These are phyloP conservation scores for Termitomyces titanicus DNA, from an alignment of 768 basidiomycete species.

Conservation along the genomic window DNA sequence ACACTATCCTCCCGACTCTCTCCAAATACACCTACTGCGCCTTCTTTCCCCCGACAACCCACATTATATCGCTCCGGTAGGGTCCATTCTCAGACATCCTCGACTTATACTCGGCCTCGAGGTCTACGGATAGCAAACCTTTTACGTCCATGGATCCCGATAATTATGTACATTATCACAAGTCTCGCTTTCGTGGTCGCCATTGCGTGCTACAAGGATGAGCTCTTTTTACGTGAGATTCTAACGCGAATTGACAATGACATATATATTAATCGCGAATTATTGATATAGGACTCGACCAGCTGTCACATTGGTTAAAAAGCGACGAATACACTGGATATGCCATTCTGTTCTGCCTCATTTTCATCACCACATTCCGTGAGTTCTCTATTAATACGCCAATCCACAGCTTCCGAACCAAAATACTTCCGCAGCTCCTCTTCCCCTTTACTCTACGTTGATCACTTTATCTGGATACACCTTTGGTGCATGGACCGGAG, in stretches of 20 bases:
- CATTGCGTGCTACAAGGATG: conserved; percentile 78
- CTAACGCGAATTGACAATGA: background rate
- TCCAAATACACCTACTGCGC: conserved; percentile 9
- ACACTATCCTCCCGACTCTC: conserved; percentile 1
- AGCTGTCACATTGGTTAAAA: conserved; percentile 75
- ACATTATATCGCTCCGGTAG: conserved; percentile 15
- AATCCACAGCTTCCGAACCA: background rate
- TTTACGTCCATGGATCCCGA: conserved; percentile 73
- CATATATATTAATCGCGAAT: background rate
- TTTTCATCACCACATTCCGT: conserved; percentile 88
- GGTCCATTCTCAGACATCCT: conserved; percentile 15
- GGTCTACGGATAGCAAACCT: conserved; percentile 52
- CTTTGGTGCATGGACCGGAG: conserved; percentile 80
- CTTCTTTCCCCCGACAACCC: conserved; percentile 17
- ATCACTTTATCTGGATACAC: conserved; percentile 92
- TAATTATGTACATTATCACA: conserved; percentile 74
- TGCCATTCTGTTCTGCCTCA: conserved; percentile 74
- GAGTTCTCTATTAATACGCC: conserved; percentile 29
- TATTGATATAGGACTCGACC: conserved; percentile 62
- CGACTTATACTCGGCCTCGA: conserved; percentile 40
- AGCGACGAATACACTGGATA: conserved; percentile 71
- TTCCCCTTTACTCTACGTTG: conserved; percentile 91
- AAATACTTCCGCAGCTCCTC: conserved; percentile 55
- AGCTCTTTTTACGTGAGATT: conserved; percentile 79
- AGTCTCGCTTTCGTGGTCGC: conserved; percentile 75